These are phyloP conservation scores for Umbelopsis sp. DNA, from an alignment of 192 early-diverging fungal genomes.

Conservation along the genomic window DNA sequence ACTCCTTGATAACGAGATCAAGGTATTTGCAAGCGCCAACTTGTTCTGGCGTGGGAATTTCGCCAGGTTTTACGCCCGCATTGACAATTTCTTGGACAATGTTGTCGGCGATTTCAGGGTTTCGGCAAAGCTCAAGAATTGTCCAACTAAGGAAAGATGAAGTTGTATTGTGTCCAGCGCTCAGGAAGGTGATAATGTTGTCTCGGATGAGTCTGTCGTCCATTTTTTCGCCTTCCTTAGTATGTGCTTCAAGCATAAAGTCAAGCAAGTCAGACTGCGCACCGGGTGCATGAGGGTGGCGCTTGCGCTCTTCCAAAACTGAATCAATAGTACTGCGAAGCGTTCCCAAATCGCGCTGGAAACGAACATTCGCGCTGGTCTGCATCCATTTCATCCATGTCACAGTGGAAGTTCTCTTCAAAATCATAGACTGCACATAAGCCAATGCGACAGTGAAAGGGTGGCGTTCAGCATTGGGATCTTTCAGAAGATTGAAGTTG, in stretches of 20 bases:
- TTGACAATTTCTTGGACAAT: conserved; percentile 30
- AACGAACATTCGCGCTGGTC: conserved; percentile 42
- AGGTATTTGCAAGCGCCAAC: conserved; percentile 21
- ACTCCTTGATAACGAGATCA: conserved; percentile 26
- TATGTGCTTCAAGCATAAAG: conserved; percentile 55
- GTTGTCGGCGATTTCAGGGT: conserved; percentile 32
- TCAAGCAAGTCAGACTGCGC: conserved; percentile 49
- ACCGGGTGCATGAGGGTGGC: conserved; percentile 31
- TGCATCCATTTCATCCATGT: conserved; percentile 44
- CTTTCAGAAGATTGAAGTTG: conserved; percentile 42
- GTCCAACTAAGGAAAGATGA: conserved; percentile 32
- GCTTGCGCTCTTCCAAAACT: conserved; percentile 47
- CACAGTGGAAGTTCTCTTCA: conserved; percentile 16
- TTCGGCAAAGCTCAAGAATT: conserved; percentile 25
- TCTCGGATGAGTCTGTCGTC: conserved; percentile 56
- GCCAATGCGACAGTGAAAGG: conserved; percentile 37
- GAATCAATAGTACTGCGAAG: conserved; percentile 49
- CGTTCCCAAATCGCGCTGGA: conserved; percentile 31
- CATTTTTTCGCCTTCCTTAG: conserved; percentile 36
- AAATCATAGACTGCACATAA: conserved; percentile 27
- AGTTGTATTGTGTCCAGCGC: conserved; percentile 39
- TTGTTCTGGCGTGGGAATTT: conserved; percentile 26
- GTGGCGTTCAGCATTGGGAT: conserved; percentile 25
- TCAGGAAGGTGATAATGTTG: conserved; percentile 60
- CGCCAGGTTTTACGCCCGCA: conserved; percentile 16